Conservation (phyloP, 2,329 filamentous ascomycete species). For the Sporothrix euskadiensis region DNA sequence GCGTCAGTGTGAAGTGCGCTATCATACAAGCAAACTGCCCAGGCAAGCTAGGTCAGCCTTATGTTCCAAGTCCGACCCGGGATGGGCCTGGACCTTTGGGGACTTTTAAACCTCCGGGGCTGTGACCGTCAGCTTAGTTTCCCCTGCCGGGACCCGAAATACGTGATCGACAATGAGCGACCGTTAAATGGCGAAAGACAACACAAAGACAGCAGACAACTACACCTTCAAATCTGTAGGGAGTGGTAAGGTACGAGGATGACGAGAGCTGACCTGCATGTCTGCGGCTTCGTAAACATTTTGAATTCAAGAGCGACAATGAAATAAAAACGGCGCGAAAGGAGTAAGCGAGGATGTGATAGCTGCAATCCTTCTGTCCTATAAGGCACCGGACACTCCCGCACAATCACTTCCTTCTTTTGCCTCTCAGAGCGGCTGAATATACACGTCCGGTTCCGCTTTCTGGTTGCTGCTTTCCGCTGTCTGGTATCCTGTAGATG, state of each 20-base stretch:
- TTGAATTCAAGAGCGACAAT: not conserved
- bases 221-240: not conserved
- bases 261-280: not conserved
- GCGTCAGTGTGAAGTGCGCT: not conserved
- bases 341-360: constrained; percentile 3
- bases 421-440: not conserved
- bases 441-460: not conserved
- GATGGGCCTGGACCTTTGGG: not conserved
- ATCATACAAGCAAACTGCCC: not conserved
- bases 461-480: not conserved
- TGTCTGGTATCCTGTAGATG: not conserved
- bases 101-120: not conserved
- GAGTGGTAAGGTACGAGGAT: not conserved
- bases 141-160: constrained; percentile 2
- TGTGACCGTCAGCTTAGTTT: no score
- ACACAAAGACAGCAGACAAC: not conserved
- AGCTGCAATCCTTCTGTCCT: constrained; percentile 6
- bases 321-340: not conserved
- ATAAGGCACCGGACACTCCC: not conserved
- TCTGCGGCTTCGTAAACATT: not conserved
- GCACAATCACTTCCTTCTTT: not conserved
- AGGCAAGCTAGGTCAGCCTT: constrained; percentile 8
- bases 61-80: not conserved
- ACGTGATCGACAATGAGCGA: not conserved
- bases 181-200: not conserved